These are phyloP conservation scores for Corniculantispora saksenae DNA, from an alignment of 2,329 filamentous ascomycete species.

Conservation along the genomic window DNA sequence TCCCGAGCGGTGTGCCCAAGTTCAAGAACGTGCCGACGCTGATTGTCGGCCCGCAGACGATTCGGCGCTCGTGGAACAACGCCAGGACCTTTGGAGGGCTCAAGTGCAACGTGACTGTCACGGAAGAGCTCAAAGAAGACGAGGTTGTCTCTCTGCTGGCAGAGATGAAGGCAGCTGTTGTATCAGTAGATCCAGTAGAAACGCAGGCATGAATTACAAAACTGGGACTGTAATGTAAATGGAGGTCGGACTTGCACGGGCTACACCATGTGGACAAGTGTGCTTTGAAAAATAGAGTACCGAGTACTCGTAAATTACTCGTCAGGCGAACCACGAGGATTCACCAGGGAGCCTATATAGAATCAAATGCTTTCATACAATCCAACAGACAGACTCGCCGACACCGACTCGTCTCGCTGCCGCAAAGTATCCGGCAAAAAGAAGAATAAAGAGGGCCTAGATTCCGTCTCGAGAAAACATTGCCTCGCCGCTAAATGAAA, in stretches of 20 bases:
- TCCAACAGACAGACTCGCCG: slow-evolving; percentile 1
- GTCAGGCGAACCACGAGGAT: background rate
- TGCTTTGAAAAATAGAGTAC: background rate
- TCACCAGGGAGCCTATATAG: slow-evolving; percentile 9
- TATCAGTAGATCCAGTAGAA: background rate
- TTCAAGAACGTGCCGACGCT: slow-evolving; percentile 9
- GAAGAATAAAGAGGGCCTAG: background rate
- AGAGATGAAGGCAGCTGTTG: slow-evolving; percentile 12
- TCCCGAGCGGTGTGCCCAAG: background rate
- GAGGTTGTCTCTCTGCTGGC: slow-evolving; percentile 14
- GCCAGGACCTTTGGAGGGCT: slow-evolving; percentile 6
- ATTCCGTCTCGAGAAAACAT: slow-evolving; percentile 3
- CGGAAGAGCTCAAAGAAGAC: slow-evolving; percentile 1
- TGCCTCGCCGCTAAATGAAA: slow-evolving; percentile 11
- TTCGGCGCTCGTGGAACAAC: slow-evolving; percentile 14
- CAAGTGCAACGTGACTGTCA: slow-evolving; percentile 1
- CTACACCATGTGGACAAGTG: background rate
- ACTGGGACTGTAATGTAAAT: background rate
- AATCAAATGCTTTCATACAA: background rate
- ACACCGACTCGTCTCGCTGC: background rate
- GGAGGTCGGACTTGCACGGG: background rate
- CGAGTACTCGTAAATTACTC: slow-evolving; percentile 4
- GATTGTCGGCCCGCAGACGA: slow-evolving; percentile 12
- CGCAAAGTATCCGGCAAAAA: background rate
- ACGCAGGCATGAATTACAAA: background rate